Conservation (phyloP, 202 grass and related monocot species). For the Tripidium arundinaceum region DNA sequence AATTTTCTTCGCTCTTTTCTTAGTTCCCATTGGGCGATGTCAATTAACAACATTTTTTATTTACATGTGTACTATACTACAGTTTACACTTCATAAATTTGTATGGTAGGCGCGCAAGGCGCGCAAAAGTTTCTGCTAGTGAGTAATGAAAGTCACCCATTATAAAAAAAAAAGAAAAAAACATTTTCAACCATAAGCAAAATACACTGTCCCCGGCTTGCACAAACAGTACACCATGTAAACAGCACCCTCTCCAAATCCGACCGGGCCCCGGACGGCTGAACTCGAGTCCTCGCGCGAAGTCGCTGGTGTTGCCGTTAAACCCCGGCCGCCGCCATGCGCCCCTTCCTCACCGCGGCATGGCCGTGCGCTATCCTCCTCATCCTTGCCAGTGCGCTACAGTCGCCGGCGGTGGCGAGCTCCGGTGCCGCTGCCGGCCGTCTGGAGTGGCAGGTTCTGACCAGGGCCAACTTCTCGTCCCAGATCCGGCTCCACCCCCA, state of each 20-base stretch:
- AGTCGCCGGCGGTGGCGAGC: slow-evolving; percentile 9
- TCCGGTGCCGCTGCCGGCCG: slow-evolving; percentile 12
- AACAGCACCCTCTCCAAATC: neutral
- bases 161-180: too few species aligned
- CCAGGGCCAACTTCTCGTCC: slow-evolving; percentile 76
- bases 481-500: slow-evolving; percentile 74
- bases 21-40: too few species aligned
- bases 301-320: neutral
- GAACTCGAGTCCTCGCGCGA: neutral
- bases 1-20: too few species aligned
- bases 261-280: neutral
- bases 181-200: too few species aligned
- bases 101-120: too few species aligned
- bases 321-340: slow-evolving; percentile 30
- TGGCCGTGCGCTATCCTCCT: slow-evolving; percentile 38
- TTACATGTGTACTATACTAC: too few species aligned
- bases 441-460: slow-evolving; percentile 63
- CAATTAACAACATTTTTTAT: too few species aligned
- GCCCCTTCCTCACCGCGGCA: slow-evolving; percentile 16
- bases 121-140: too few species aligned
- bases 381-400: slow-evolving; percentile 5
- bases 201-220: too few species aligned
- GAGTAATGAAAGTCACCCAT: too few species aligned
- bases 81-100: too few species aligned
- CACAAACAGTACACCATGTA: too few species aligned